Base-by-base conservation (phyloP, 2,329 filamentous ascomycete species). In the Albophoma yamanashiensis region DNA sequence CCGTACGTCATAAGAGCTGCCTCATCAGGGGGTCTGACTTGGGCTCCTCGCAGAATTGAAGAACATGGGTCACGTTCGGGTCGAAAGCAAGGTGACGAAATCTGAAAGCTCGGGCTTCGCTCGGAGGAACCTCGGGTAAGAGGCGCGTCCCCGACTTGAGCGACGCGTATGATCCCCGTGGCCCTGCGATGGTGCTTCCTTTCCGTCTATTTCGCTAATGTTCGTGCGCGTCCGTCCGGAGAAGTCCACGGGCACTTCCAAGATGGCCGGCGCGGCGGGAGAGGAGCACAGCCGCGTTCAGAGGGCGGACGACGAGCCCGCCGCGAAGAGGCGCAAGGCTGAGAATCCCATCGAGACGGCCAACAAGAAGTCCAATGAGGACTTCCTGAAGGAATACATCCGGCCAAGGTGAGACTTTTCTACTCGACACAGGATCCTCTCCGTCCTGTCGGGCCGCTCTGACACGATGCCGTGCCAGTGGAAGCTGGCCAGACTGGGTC, bases 351-450 rank as follows among this genome's bases (percentile, higher is more conserved):
- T 86, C 43, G 78, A 82, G 31, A 64, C 65, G 34, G 82, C 78
- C 22, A 84, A 83, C 62, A 65, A 65, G 31, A 79, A 78, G 62
- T 67, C 69, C 0, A 76, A 84, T 57, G 72, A 75, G 0, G 73
- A 76, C 0, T 86, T 86, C 64, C 65, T 81, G 20, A 63, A 67
- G 27, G 71, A 78, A 17, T 81, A 84, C 63, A 61, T 85, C 11
- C 71, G 73, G 43, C 74, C 77, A 22, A 74, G 72, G 82, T 84
- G 67, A 64, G 74, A 55, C 4, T 14, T n/a, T n/a, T n/a, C 7
- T 38, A 47, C 12, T 8, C 5, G 25, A 20, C 7, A 15, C 31
- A 20, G 20, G 6, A 2, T 8, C 2, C 0, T 17, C 8, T 31
- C 7, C 25, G 25, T 20, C 25, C 25, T 14, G 50, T 43, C 50